Evolutionary conservation across 2,329 filamentous ascomycete genomes (phyloP), one percentile per base, ranked within the genome.

Genomic region (Aspergillus tanneri): DNA sequence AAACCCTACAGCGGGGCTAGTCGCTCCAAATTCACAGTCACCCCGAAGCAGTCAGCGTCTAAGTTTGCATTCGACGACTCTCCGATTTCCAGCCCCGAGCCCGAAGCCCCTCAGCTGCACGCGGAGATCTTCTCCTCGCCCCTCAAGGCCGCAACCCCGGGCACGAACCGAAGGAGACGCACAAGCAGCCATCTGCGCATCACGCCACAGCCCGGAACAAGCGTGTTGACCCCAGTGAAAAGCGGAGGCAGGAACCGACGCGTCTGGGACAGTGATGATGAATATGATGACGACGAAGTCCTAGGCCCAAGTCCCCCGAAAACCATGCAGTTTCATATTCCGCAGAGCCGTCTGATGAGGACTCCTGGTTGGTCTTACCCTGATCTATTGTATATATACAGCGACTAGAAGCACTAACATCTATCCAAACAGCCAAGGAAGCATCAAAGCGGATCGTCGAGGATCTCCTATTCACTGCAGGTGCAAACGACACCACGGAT

Each of bases 261-360:
- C 70, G 75, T 42, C 14, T 93, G 90, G 85, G 86, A 91, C 44
- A 87, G 84, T 60, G 86, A 90, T 52, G 84, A 83, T 22, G 81
- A 85, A 40, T 81, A 74, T 12, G 72, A 78, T 34, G 63, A 82
- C 5, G 85, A 86, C 49, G 80, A 80, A 5, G 67, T 72, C 18
- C 69, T 81, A 39, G 88, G 85, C 5, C 86, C 90, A 70, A 96
- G 89, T 62, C 93, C 93, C 22, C 93, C 93, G 0, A 97, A 97
- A 76, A 77, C 75, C 10, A 77, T 77, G 73, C 75, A 77, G 43
- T 77, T 77, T 50, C 75, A 77, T 63, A 69, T 77, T 43, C 75
- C 75, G 18, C 74, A 77, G 54, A 74, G 70, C 49, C 68, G 73
- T 27, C 56, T 77, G 21, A 67, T 77, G 62, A 72, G 74, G 52